A percentile compares a stretch with the other conserved stretches of the same genome.
phyloP scores from a whole-genome alignment of 148 eudicot genomes.

The Linanthus parryae region DNA sequence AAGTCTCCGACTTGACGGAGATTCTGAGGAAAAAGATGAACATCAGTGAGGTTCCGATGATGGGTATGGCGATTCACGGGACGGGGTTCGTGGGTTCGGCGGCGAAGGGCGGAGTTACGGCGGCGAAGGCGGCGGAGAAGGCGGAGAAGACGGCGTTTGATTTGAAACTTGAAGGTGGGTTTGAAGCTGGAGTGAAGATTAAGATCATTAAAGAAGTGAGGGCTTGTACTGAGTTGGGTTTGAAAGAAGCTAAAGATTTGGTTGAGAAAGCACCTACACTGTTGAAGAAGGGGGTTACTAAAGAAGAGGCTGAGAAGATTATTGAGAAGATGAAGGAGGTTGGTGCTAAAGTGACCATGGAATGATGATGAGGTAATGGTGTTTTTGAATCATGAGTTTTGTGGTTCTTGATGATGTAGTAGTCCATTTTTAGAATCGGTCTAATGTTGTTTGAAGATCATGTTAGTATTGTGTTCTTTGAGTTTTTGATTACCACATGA shows the following conservation, averaged over 20 bases:
- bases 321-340: slow-evolving; percentile 77
- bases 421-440: too few species aligned
- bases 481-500: too few species aligned
- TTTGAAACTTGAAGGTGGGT: slow-evolving; percentile 87
- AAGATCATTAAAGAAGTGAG: slow-evolving; percentile 96
- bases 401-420: too few species aligned
- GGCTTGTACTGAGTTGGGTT: slow-evolving; percentile 73
- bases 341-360: slow-evolving; percentile 82
- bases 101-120: slow-evolving; percentile 20
- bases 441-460: too few species aligned
- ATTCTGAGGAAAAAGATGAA: slow-evolving; percentile 54
- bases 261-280: slow-evolving; percentile 92
- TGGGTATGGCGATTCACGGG: slow-evolving; percentile 91
- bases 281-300: slow-evolving; percentile 76
- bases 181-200: slow-evolving; percentile 61
- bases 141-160: slow-evolving; percentile 81
- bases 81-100: slow-evolving; percentile 59
- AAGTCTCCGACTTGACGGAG: slow-evolving; percentile 64
- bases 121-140: slow-evolving; percentile 30
- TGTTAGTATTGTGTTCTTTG: too few species aligned
- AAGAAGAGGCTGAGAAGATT: slow-evolving; percentile 90
- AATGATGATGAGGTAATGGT: too few species aligned
- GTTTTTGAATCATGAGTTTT: too few species aligned
- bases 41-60: slow-evolving; percentile 64
- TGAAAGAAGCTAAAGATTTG: slow-evolving; percentile 93